Evolutionary conservation across 2,329 filamentous ascomycete genomes (phyloP).

Genomic region (Cordyceps javanica): DNA sequence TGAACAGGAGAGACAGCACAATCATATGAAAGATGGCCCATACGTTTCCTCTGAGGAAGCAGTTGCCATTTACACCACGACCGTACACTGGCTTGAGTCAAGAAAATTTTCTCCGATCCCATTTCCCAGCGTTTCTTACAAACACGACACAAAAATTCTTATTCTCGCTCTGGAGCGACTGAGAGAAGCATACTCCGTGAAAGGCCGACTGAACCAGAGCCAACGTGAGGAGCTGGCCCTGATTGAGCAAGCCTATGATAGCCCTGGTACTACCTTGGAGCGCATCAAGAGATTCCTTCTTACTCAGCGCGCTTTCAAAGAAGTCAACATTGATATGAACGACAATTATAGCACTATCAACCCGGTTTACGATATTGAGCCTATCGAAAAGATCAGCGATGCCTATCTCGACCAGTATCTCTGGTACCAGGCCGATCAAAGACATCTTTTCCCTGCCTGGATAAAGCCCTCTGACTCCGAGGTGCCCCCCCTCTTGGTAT

Average conservation of each 20-base stretch:
- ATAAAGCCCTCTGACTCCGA: slow-evolving; percentile 99
- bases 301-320: slow-evolving; percentile 96
- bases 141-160: slow-evolving; percentile 98
- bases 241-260: slow-evolving; percentile 98
- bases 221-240: slow-evolving; percentile 94
- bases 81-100: slow-evolving; percentile 97
- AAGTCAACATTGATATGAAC: slow-evolving; percentile 99
- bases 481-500: slow-evolving; percentile 86
- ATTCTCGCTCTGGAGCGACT: slow-evolving; percentile 91
- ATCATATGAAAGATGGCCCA: slow-evolving; percentile 98
- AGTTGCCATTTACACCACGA: slow-evolving; percentile 97
- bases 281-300: slow-evolving; percentile 96
- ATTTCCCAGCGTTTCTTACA: slow-evolving; percentile 98
- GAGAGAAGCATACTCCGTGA: slow-evolving; percentile 94
- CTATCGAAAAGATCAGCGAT: slow-evolving; percentile 98
- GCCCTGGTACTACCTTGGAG: slow-evolving; percentile 89
- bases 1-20: slow-evolving; percentile 97
- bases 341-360: slow-evolving; percentile 99
- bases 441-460: slow-evolving; percentile 95
- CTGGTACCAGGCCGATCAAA: slow-evolving; percentile 98
- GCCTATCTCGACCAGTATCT: slow-evolving; percentile 97
- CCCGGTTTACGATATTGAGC: slow-evolving; percentile 97
- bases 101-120: slow-evolving; percentile 98
- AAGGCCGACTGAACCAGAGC: slow-evolving; percentile 92
- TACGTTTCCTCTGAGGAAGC: slow-evolving; percentile 98